A percentile compares a stretch with the other conserved stretches of the same genome.
phyloP scores from a whole-genome alignment of 257 asterid species.

The Orobanche coerulescens region DNA sequence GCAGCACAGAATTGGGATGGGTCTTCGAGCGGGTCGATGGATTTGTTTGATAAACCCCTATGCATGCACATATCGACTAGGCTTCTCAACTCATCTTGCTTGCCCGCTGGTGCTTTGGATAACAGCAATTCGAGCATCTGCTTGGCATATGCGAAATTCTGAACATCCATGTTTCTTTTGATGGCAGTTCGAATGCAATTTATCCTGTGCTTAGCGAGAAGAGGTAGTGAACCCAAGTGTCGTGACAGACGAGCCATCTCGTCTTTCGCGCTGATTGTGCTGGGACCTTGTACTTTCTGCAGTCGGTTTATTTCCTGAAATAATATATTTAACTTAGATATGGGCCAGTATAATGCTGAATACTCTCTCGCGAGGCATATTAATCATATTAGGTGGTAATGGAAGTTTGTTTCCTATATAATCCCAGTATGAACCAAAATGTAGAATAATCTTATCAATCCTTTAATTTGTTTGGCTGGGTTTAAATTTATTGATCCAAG shows the following conservation, averaged over 20 bases:
- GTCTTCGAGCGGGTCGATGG: constrained; percentile 92
- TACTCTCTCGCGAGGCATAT: too few species aligned
- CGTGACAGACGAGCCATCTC: constrained; percentile 96
- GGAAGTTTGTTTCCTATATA: too few species aligned
- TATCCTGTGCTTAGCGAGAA: constrained; percentile 92
- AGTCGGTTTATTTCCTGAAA: constrained; percentile 93
- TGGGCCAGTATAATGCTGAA: too few species aligned
- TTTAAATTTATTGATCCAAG: neutral
- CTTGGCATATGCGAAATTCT: constrained; percentile 83
- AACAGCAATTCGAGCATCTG: constrained; percentile 93
- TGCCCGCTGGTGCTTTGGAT: constrained; percentile 89
- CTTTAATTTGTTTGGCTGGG: neutral
- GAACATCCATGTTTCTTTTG: constrained; percentile 96
- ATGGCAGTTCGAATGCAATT: constrained; percentile 93
- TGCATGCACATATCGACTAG: constrained; percentile 81
- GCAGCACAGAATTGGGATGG: constrained; percentile 98
- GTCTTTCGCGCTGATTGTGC: constrained; percentile 94
- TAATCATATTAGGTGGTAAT: too few species aligned
- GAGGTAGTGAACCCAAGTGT: constrained; percentile 93
- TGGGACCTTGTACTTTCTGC: constrained; percentile 93
- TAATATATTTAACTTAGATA: too few species aligned
- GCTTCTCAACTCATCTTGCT: constrained; percentile 96
- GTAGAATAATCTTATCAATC: neutral
- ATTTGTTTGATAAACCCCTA: constrained; percentile 85
- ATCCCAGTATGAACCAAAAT: neutral